Conservation (phyloP, 805 yeast genomes). For the Starmerella potacharoeniae region DNA sequence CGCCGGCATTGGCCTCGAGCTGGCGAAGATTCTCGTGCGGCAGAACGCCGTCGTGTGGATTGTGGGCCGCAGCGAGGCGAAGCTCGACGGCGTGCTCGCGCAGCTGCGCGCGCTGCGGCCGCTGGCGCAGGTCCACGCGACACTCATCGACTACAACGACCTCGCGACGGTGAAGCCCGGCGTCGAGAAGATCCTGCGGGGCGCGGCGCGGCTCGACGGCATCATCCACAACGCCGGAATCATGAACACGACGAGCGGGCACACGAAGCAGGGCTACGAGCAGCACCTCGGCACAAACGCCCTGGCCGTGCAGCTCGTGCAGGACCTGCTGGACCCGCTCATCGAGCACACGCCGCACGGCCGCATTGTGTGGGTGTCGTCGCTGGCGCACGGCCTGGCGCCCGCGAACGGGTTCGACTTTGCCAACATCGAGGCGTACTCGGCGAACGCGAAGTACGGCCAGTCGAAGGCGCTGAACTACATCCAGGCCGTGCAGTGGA, state of each 20-base stretch:
- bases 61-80: constrained; percentile 30
- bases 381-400: constrained; percentile 29
- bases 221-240: constrained; percentile 24
- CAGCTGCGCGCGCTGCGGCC: constrained; percentile 24
- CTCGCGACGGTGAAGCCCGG: constrained; percentile 22
- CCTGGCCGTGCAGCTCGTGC: constrained; percentile 38
- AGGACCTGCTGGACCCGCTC: constrained; percentile 29
- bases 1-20: constrained; percentile 20
- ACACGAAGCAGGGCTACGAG: constrained; percentile 37
- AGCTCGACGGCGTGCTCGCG: constrained; percentile 27
- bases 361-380: constrained; percentile 38
- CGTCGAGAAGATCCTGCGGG: constrained; percentile 8
- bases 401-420: constrained; percentile 30
- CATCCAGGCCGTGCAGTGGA: constrained; percentile 32
- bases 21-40: constrained; percentile 7
- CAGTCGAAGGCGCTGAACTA: constrained; percentile 37
- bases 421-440: constrained; percentile 26
- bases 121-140: constrained; percentile 17
- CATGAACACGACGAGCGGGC: constrained; percentile 27
- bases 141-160: constrained; percentile 21
- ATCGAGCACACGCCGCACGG: constrained; percentile 30
- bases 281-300: constrained; percentile 38
- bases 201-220: constrained; percentile 16
- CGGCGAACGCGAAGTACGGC: constrained; percentile 28
- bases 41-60: constrained; percentile 30